These are phyloP conservation scores for Brettanomyces nanus DNA, from an alignment of 805 yeast species.

Conservation along the genomic window DNA sequence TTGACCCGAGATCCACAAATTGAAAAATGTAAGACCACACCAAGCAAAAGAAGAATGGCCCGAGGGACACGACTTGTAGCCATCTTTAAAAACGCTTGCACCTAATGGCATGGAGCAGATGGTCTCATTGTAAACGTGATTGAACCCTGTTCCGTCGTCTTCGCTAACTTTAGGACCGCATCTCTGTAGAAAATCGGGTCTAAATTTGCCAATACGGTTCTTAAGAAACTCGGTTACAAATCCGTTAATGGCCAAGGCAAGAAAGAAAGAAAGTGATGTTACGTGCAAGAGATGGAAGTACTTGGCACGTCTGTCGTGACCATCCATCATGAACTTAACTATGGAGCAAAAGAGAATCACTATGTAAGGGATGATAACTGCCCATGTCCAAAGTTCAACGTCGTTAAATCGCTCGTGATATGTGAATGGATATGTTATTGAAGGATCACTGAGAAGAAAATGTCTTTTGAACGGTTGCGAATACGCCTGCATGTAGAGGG, in stretches of 20 bases:
- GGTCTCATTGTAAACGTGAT: conserved; percentile 19
- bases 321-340: conserved; percentile 4
- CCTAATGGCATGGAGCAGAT: conserved; percentile 30
- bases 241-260: conserved; percentile 35
- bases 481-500: conserved; percentile 15
- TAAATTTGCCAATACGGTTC: conserved; percentile 71
- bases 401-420: conserved; percentile 30
- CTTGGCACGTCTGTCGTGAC: conserved; percentile 13
- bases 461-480: conserved; percentile 38
- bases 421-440: conserved; percentile 42
- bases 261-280: conserved; percentile 31
- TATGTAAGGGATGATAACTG: conserved; percentile 30
- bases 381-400: conserved; percentile 22
- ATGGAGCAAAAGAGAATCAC: conserved; percentile 19
- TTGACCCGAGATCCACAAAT: conserved; percentile 32
- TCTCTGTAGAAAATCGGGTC: conserved; percentile 85
- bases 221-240: conserved; percentile 66
- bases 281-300: conserved; percentile 30
- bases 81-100: conserved; percentile 36
- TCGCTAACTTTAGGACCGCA: conserved; percentile 41
- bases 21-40: conserved; percentile 55
- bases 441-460: conserved; percentile 33
- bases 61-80: conserved; percentile 73
- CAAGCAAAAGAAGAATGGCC: conserved; percentile 70
- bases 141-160: conserved; percentile 17